phyloP scores from a whole-genome alignment of 495 filamentous ascomycete genomes.

The Tuber aestivum region DNA sequence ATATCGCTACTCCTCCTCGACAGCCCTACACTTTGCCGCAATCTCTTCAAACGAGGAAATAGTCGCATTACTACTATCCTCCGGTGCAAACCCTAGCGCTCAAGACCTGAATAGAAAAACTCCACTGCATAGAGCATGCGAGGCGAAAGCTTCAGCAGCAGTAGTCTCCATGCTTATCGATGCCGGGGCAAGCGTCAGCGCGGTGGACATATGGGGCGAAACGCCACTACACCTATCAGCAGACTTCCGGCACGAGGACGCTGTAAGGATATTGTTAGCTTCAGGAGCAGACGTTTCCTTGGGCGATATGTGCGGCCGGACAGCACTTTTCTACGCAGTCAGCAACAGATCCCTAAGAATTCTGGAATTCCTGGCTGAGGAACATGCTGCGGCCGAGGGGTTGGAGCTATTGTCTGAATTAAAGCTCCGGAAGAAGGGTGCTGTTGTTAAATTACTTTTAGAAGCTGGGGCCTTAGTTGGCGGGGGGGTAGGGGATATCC shows the following conservation, averaged over 20 bases:
- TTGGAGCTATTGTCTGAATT: not conserved
- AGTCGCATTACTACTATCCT: not conserved
- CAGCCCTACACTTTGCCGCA: not conserved
- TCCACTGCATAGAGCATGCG: conserved; percentile 10
- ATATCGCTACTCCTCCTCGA: not conserved
- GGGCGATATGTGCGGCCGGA: conserved; percentile 3
- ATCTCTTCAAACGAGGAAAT: not conserved
- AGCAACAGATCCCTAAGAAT: not conserved
- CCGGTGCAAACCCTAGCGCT: conserved; percentile 4
- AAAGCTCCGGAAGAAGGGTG: not conserved
- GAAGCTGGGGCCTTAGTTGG: not conserved
- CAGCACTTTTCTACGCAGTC: conserved; percentile 2
- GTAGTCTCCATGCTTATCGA: conserved; percentile 20
- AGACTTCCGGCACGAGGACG: conserved; percentile 13
- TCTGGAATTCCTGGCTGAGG: not conserved
- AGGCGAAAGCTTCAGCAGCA: conserved; percentile 4
- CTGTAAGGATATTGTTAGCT: conserved; percentile 10
- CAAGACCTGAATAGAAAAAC: conserved; percentile 4
- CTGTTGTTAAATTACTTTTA: not conserved
- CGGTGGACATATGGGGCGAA: conserved; percentile 20
- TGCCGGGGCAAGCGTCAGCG: conserved; percentile 28
- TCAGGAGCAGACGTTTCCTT: conserved; percentile 16
- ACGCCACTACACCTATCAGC: conserved; percentile 27
- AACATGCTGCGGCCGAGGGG: not conserved
- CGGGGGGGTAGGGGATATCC: not conserved